Base-by-base conservation (phyloP, 192 early-diverging fungal species). In the Dispira simplex region DNA sequence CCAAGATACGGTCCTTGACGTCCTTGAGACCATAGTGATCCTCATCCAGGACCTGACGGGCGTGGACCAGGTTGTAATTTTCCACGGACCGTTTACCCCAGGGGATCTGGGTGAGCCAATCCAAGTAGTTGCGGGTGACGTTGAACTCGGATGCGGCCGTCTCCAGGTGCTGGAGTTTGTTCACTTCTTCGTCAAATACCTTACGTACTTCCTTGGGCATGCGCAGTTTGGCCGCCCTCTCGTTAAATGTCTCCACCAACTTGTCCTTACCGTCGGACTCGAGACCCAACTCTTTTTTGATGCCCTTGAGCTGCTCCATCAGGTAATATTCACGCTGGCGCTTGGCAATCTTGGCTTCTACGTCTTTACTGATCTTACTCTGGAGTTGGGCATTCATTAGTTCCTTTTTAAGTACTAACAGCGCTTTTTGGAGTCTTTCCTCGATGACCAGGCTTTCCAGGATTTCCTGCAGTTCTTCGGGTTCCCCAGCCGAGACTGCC, bases 1-100 rank as follows among this genome's bases (percentile, higher is more conserved):
- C 97, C 45, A 99, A 73, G 67, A 99, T 97, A 26, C 97, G 85
- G 68, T 97, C 93, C 81, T 99, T 99, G 63, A 99, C 97, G 71
- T 99, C 97, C 68, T 99, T 90, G 63, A 99, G 71, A n/a, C 97
- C 97, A 72, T 97, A 97, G 73, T 99, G 97, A 72, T 99, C 97
- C 74, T 96, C 91, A 71, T 99, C 94, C n/a, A 99, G 79, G 0
- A 97, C 91, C 20, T 68, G 75, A 25, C 80, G 76, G 27, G 97
- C 94, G 66, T 90, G 87, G 63, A 78, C 70, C 67, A 99, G 84
- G 66, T 94, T 89, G 66, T 94, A 97, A 71, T 97, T 95, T 74
- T 99, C 97, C 18, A 81, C 73, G 2, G 86, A 88, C 62, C 85
- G 75, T 67, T 85, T 83, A 60, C 97, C 97, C 94, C 94, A 99